Percentiles rank a stretch among this genome's conserved stretches.
Conservation (phyloP, 352 stramenopile species). For the Paralagenidium karlingii region DNA sequence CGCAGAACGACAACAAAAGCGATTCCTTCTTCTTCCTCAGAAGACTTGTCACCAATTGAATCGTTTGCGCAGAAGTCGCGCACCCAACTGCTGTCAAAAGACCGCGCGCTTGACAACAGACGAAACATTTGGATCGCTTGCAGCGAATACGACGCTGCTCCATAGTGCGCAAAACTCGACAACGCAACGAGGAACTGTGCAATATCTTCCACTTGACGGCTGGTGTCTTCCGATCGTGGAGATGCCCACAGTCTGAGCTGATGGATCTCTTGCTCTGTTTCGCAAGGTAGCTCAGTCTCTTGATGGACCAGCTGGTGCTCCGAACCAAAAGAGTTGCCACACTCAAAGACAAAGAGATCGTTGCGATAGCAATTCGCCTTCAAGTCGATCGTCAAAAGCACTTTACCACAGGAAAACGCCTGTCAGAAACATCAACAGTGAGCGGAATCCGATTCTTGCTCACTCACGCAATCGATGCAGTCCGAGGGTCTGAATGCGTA, state of each 20-base stretch:
- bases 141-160: conserved; percentile 9
- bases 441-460: too few relatives aligned
- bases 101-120: conserved; percentile 3
- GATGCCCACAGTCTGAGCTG: conserved; percentile 12
- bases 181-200: conserved; percentile 8
- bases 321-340: not conserved
- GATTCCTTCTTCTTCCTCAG: conserved; percentile 9
- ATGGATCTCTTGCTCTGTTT: conserved; percentile 9
- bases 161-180: conserved; percentile 9
- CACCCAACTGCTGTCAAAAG: conserved; percentile 6
- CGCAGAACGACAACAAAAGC: conserved; percentile 11
- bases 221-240: conserved; percentile 2
- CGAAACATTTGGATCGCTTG: too few relatives aligned
- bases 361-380: conserved; percentile 11
- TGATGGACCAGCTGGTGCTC: not conserved
- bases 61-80: conserved; percentile 6
- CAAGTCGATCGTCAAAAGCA: conserved; percentile 1
- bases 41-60: conserved; percentile 14
- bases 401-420: not conserved
- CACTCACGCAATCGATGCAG: conserved; percentile 15
- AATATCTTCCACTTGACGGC: conserved; percentile 5
- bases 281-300: too few relatives aligned
- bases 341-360: conserved; percentile 17
- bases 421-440: not conserved
- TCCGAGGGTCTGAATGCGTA: conserved; percentile 10